phyloP scores from a whole-genome alignment of 2,329 filamentous ascomycete species.

The Lasiodiplodia theobromae region DNA sequence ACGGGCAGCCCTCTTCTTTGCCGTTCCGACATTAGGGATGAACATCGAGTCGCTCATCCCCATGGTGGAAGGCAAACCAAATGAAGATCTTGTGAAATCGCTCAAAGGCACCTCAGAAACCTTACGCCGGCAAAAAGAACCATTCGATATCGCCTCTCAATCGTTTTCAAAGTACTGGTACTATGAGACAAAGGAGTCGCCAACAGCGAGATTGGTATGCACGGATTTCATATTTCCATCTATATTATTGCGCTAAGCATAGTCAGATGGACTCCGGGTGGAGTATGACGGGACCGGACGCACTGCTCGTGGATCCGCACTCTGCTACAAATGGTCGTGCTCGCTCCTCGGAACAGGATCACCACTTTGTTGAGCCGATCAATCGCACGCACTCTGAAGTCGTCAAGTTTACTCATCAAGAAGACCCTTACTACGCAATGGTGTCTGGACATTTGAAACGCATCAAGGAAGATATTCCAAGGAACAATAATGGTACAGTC shows the following conservation, averaged over 20 bases:
- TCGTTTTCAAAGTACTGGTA: not conserved
- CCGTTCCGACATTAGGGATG: not conserved
- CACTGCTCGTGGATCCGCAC: not conserved
- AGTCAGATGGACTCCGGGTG: not conserved
- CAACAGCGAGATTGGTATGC: not conserved
- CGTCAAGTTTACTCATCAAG: not conserved
- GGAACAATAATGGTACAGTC: not conserved
- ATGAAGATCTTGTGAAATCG: not conserved
- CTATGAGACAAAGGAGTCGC: not conserved
- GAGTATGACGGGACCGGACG: not conserved
- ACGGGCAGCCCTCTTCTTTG: not conserved
- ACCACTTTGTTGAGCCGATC: not conserved
- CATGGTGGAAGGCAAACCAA: not conserved
- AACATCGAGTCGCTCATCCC: not conserved
- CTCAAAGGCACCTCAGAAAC: not conserved
- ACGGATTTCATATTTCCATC: fast-evolving
- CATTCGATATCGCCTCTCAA: not conserved
- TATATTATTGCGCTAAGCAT: not conserved
- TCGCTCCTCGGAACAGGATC: not conserved
- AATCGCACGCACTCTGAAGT: not conserved
- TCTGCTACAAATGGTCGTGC: not conserved
- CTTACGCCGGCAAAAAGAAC: not conserved
- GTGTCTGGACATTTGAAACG: not conserved
- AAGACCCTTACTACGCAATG: fast-evolving
- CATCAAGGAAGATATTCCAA: not conserved